Evolutionary conservation across 805 yeast species (phyloP).

Genomic region (Ogataea trehalophila): DNA sequence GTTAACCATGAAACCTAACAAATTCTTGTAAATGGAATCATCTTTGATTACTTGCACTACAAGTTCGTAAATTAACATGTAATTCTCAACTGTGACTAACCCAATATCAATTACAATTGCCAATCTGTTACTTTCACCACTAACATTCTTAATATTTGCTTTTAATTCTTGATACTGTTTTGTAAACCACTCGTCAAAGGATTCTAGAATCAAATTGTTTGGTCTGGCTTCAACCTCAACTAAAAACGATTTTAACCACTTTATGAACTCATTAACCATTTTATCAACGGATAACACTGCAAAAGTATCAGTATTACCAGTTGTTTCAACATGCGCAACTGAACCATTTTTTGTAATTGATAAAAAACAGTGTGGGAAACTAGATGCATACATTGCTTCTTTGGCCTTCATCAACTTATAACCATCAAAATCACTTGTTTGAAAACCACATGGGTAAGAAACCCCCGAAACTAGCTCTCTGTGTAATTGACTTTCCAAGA

Average conservation of each 20-base stretch:
- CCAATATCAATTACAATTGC: constrained; percentile 28
- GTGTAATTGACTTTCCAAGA: constrained; percentile 45
- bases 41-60: constrained; percentile 14
- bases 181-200: background rate
- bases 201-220: background rate
- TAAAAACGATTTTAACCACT: background rate
- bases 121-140: constrained; percentile 12
- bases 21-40: constrained; percentile 13
- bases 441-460: constrained; percentile 46
- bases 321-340: constrained; percentile 45
- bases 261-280: background rate
- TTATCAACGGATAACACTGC: constrained; percentile 31
- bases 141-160: constrained; percentile 1
- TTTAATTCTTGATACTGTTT: constrained; percentile 1
- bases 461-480: constrained; percentile 47
- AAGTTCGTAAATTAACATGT: constrained; percentile 1
- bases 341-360: constrained; percentile 44
- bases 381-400: constrained; percentile 42
- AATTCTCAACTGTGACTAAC: constrained; percentile 4
- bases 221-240: background rate
- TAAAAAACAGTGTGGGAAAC: constrained; percentile 43
- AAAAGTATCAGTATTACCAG: constrained; percentile 48
- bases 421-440: constrained; percentile 11
- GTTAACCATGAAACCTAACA: constrained; percentile 37
- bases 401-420: constrained; percentile 33